Evolutionary conservation across 495 filamentous ascomycete genomes (phyloP).

Genomic region (Amorphotheca resinae): DNA sequence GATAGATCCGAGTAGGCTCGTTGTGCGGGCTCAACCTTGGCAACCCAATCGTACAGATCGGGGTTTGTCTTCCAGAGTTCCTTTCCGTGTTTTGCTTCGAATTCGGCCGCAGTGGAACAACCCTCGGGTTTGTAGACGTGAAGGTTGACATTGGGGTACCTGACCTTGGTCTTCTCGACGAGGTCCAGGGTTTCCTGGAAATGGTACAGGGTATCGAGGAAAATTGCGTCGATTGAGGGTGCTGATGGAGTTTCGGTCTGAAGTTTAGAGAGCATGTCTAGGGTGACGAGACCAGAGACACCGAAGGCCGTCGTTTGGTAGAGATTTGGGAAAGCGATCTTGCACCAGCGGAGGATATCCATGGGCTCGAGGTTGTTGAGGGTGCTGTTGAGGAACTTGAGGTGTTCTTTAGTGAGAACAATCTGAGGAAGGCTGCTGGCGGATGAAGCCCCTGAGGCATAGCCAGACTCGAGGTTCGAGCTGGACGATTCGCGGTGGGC

Average conservation of each 20-base stretch:
- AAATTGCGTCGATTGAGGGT: constrained; percentile 72
- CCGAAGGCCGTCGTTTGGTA: constrained; percentile 98
- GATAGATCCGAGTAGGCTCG: constrained; percentile 80
- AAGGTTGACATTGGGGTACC: constrained; percentile 65
- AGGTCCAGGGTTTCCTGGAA: constrained; percentile 81
- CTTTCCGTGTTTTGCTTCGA: constrained; percentile 68
- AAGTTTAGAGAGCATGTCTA: constrained; percentile 90
- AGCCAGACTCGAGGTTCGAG: constrained; percentile 63
- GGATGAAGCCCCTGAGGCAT: constrained; percentile 63
- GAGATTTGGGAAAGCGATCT: constrained; percentile 76
- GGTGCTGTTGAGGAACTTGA: constrained; percentile 81
- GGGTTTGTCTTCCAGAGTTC: constrained; percentile 76
- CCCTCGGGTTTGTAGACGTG: constrained; percentile 83
- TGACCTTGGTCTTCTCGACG: constrained; percentile 60
- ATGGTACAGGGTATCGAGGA: constrained; percentile 94
- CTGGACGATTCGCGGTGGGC: constrained; percentile 4
- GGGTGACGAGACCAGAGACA: constrained; percentile 79
- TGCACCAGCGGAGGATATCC: constrained; percentile 88
- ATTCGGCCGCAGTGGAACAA: constrained; percentile 55
- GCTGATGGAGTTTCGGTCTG: constrained; percentile 51
- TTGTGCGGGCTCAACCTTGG: constrained; percentile 94
- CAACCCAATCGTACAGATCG: constrained; percentile 89
- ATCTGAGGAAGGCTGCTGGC: constrained; percentile 53
- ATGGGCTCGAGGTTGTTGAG: constrained; percentile 61
- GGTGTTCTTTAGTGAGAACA: constrained; percentile 77